Conservation (phyloP, 1,284 basidiomycete species). For the Cutaneotrichosporon cutaneum region DNA sequence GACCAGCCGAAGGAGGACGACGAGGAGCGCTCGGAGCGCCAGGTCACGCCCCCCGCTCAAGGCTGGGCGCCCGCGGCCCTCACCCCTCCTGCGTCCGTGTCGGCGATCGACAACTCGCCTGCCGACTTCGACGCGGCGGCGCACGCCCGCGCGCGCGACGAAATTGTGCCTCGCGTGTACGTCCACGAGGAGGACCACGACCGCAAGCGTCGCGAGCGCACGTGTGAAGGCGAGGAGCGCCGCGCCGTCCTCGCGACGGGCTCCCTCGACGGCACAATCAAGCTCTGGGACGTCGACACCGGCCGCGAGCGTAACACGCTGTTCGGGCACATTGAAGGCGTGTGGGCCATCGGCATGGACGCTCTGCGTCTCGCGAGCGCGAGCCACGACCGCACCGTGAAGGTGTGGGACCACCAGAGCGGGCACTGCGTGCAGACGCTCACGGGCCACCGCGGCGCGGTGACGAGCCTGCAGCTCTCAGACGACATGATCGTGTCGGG, state of each 20-base stretch:
- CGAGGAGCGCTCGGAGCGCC: conserved; percentile 33
- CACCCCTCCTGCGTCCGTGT: neutral
- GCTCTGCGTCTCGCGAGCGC: conserved; percentile 87
- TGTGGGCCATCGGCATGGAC: conserved; percentile 93
- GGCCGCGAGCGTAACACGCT: conserved; percentile 77
- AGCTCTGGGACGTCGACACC: conserved; percentile 91
- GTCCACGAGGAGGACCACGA: conserved; percentile 34
- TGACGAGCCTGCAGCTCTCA: conserved; percentile 83
- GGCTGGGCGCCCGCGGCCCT: conserved; percentile 20
- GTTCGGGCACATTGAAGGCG: conserved; percentile 90
- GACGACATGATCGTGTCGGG: conserved; percentile 97
- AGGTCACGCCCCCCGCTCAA: conserved; percentile 10
- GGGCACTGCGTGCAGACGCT: conserved; percentile 85
- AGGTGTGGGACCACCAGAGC: conserved; percentile 89
- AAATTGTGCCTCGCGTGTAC: conserved; percentile 39
- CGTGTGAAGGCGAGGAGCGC: conserved; percentile 36
- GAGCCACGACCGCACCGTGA: conserved; percentile 62
- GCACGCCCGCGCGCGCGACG: conserved; percentile 21
- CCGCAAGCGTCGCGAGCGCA: neutral
- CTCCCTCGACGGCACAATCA: conserved; percentile 92
- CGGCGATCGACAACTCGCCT: conserved; percentile 44
- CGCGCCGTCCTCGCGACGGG: conserved; percentile 80
- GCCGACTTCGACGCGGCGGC: conserved; percentile 34
- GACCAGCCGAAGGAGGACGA: conserved; percentile 49
- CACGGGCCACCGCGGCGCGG: conserved; percentile 90